A percentile compares a stretch with the other conserved stretches of the same genome.
Evolutionary conservation across 495 filamentous ascomycete genomes (phyloP).

Genomic region (Trichoderma gamsii): DNA sequence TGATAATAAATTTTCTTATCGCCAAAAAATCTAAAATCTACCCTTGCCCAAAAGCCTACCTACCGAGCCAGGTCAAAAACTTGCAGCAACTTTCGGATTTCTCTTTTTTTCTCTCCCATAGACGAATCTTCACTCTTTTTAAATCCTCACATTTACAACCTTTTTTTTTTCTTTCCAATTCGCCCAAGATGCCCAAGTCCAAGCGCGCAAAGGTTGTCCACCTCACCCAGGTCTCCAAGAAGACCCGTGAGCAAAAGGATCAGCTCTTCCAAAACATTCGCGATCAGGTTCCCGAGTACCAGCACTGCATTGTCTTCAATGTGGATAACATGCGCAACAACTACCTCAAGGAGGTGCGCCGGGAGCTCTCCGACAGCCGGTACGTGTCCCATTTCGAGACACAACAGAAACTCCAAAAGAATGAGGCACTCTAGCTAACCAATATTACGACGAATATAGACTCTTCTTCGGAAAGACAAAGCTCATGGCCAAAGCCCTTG

Average conservation of each 20-base stretch:
- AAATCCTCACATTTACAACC: neutral
- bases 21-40: constrained; percentile 7
- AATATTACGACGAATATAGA: constrained; percentile 35
- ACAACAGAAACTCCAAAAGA: too few species aligned
- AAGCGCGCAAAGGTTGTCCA: constrained; percentile 86
- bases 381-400: constrained; percentile 45
- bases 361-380: constrained; percentile 79
- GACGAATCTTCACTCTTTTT: neutral
- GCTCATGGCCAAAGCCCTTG: constrained; percentile 91
- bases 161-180: neutral
- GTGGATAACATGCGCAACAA: constrained; percentile 99
- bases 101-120: neutral
- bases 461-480: constrained; percentile 99
- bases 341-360: constrained; percentile 85
- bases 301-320: constrained; percentile 85
- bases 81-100: neutral
- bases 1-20: constrained; percentile 14
- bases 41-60: neutral
- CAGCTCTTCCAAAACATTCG: constrained; percentile 82
- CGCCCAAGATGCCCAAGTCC: constrained; percentile 80
- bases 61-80: neutral
- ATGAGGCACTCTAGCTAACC: too few species aligned
- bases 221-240: constrained; percentile 85
- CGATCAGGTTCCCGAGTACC: constrained; percentile 76
- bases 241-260: constrained; percentile 79